These are phyloP conservation scores for Westerdykella ornata DNA, from an alignment of 2,329 filamentous ascomycete species.

Conservation along the genomic window DNA sequence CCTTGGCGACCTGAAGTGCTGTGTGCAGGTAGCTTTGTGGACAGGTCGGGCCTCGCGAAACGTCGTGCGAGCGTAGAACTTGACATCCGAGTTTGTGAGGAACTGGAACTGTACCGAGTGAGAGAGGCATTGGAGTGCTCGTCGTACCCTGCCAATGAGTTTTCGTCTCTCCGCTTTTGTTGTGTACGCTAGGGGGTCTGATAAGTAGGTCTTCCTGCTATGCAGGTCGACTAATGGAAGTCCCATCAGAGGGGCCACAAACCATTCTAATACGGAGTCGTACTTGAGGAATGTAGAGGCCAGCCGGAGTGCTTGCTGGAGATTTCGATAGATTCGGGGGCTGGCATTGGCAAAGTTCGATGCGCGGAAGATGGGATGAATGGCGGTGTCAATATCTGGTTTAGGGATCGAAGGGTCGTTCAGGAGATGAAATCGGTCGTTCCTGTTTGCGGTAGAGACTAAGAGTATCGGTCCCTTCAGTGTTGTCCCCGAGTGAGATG, in stretches of 20 bases:
- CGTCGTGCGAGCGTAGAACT: conserved; percentile 20
- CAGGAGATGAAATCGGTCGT: conserved; percentile 29
- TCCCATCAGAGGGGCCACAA: conserved; percentile 25
- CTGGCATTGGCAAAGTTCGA: conserved; percentile 9
- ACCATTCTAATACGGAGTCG: conserved; percentile 26
- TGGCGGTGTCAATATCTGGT: conserved; percentile 21
- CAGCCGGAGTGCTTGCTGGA: conserved; percentile 23
- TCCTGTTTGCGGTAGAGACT: conserved; percentile 19
- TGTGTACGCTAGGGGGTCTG: conserved; percentile 13
- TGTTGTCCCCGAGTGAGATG: no score
- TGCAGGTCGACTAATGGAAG: conserved; percentile 7
- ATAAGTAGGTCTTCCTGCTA: conserved; percentile 14
- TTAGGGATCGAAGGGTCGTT: conserved; percentile 17
- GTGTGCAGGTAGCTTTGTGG: conserved; percentile 8
- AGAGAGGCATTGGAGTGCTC: conserved; percentile 23
- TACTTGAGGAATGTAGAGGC: conserved; percentile 30
- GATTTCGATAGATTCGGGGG: conserved; percentile 3
- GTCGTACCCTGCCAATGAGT: conserved; percentile 15
- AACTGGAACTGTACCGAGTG: conserved; percentile 20
- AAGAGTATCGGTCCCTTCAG: conserved; percentile 12
- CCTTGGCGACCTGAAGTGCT: conserved; percentile 10
- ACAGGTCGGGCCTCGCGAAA: conserved; percentile 2
- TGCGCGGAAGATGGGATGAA: conserved; percentile 26
- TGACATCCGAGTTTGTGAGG: conserved; percentile 5
- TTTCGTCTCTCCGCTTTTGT: conserved; percentile 8